Base-by-base conservation (phyloP, 1,284 basidiomycete genomes). In the Ceratobasidium sp. region DNA sequence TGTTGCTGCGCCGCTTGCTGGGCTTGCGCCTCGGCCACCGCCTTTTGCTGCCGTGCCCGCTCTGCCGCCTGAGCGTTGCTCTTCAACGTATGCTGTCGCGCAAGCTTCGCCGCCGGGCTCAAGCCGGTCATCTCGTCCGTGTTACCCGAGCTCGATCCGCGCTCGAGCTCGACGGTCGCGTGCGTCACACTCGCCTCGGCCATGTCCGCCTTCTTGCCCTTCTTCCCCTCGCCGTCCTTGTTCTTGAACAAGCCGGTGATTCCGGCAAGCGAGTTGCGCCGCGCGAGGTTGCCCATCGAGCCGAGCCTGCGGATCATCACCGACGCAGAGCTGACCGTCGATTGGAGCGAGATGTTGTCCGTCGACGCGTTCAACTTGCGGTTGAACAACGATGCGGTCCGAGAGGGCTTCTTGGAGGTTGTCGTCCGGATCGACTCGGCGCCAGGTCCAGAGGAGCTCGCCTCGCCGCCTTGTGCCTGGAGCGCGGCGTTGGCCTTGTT, bases 231-330 rank as follows among this genome's bases (percentile, higher is more conserved):
- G 6, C 8, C 58, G 62, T 89, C 87, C 84, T 96, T 96, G 81
- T 96, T 93, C 83, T 96, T 97, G 87, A 96, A 96, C 74, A 98
- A 86, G 64, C 92, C 93, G n/a, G 95, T 96, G 80, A 98, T 95
- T 53, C 95, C 94, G 75, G 93, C 93, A 65, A 98, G 85, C 65
- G 93, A 94, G 81, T 96, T 96, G 54, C 95, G 87, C 73, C 95
- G 85, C 6, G 95, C 94, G n/a, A 98, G 86, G 83, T 93, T 95
- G 59, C 95, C 95, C 82, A 98, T 91, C 71, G 91, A 92, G 37
- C 97, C 96, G 66, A 99, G 90, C 84, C 98, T 98, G 79, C 97
- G 90, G 79, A 99, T 97, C 90, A 99, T 98, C 81, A 98, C 93
- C 74, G 93, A 95, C 8, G 96, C 97, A 72, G 93, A 95, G 76